A percentile compares a stretch with the other conserved stretches of the same genome.
These are phyloP conservation scores for Cytidiella melzeri DNA, from an alignment of 768 basidiomycete genomes.

Conservation along the genomic window DNA sequence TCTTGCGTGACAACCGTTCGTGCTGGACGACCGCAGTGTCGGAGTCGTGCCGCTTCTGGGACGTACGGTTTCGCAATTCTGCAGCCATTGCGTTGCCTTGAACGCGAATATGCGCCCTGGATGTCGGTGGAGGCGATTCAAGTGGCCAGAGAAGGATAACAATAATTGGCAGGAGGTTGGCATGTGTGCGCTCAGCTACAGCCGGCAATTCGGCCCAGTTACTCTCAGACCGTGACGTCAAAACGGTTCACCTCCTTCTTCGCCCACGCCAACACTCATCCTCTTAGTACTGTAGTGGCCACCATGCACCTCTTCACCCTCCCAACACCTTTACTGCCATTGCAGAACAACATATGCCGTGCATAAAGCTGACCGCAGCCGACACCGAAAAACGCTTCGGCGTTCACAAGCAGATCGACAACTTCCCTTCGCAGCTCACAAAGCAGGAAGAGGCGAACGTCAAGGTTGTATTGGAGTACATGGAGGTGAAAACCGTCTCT, in stretches of 20 bases:
- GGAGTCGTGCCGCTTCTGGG: slow-evolving; percentile 5
- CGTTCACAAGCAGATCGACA: slow-evolving; percentile 7
- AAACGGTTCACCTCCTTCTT: no score
- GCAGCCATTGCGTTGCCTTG: slow-evolving; percentile 6
- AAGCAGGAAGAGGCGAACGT: slow-evolving; percentile 11
- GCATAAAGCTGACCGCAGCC: slow-evolving; percentile 5
- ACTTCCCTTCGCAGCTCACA: slow-evolving; percentile 12
- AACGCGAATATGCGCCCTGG: background rate
- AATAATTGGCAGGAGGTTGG: no score
- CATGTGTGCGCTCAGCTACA: no score
- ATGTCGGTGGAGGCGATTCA: background rate
- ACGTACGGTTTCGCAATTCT: slow-evolving; percentile 1
- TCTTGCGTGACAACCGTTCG: background rate
- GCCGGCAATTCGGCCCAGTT: no score
- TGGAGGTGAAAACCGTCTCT: no score
- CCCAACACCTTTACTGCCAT: no score
- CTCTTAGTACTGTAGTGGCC: no score
- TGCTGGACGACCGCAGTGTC: slow-evolving; percentile 2
- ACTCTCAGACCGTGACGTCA: no score
- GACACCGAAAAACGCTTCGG: slow-evolving; percentile 8
- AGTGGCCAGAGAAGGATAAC: no score
- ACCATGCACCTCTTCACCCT: no score
- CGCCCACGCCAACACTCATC: no score
- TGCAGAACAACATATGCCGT: no score
- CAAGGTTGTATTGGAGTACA: slow-evolving; percentile 14